Conservation (phyloP, 2,329 filamentous ascomycete species). For the Pezicula neosporulosa region DNA sequence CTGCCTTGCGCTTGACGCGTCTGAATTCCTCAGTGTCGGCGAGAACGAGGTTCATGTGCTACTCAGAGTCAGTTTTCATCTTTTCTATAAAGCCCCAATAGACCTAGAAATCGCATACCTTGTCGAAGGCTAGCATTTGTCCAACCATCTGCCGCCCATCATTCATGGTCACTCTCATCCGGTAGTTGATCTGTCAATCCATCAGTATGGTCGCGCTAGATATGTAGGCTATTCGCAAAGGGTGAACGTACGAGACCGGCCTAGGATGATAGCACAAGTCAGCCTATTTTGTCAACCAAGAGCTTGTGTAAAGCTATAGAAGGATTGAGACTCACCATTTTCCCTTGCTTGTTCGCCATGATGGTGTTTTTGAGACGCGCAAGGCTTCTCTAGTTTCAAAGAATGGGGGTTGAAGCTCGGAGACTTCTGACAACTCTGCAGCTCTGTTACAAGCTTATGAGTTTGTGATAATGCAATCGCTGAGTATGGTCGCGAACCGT, state of each 20-base stretch:
- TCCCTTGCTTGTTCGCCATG: conserved; percentile 93
- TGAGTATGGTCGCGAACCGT: neutral
- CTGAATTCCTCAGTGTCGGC: conserved; percentile 98
- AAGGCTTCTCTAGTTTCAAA: conserved; percentile 34
- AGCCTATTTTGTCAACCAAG: conserved; percentile 55
- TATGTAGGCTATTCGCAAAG: conserved; percentile 1
- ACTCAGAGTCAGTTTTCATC: neutral
- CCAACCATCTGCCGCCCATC: conserved; percentile 96
- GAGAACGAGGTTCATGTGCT: conserved; percentile 99
- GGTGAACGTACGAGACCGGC: conserved; percentile 64
- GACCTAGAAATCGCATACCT: conserved; percentile 49
- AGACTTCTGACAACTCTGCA: conserved; percentile 27
- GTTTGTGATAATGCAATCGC: conserved; percentile 2
- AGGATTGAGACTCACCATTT: conserved; percentile 77
- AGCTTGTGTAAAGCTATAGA: conserved; percentile 35
- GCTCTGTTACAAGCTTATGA: conserved; percentile 22
- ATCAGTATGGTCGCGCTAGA: conserved; percentile 11
- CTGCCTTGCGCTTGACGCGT: conserved; percentile 79
- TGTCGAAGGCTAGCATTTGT: conserved; percentile 98
- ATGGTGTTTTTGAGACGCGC: conserved; percentile 39
- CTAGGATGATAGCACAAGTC: conserved; percentile 53
- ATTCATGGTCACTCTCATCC: conserved; percentile 94
- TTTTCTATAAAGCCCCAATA: no score
- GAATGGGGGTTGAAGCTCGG: conserved; percentile 27
- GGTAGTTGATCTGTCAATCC: conserved; percentile 84